Evolutionary conservation across 768 basidiomycete species (phyloP).

Genomic region (Butyriboletus loyo): DNA sequence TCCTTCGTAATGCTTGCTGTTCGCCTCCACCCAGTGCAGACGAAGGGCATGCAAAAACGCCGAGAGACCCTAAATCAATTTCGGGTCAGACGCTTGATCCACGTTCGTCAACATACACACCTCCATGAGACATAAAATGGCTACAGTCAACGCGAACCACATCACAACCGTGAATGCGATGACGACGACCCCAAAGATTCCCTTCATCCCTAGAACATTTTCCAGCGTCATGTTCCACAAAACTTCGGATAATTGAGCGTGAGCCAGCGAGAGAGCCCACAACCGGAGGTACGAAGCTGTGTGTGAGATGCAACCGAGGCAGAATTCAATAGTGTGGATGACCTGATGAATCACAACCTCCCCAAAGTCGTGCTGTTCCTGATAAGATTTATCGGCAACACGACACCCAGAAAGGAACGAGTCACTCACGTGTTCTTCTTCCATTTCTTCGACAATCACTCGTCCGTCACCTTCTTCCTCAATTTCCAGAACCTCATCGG

Average conservation of each 20-base stretch:
- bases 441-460: constrained; percentile 68
- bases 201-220: constrained; percentile 54
- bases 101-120: constrained; percentile 43
- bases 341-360: constrained; percentile 96
- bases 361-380: constrained; percentile 89
- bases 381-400: constrained; percentile 12
- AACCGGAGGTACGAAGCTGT: constrained; percentile 91
- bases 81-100: constrained; percentile 9
- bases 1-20: constrained; percentile 93
- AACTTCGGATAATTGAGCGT: constrained; percentile 95
- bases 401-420: constrained; percentile 6
- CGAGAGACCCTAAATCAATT: constrained; percentile 67
- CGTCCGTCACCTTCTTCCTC: constrained; percentile 81
- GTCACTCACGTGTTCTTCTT: constrained; percentile 65
- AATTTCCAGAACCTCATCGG: constrained; percentile 64
- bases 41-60: constrained; percentile 96
- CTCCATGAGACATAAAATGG: constrained; percentile 93
- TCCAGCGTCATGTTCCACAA: constrained; percentile 87
- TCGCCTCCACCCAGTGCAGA: constrained; percentile 97
- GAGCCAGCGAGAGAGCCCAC: constrained; percentile 97
- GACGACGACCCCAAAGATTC: constrained; percentile 57
- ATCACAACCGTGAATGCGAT: constrained; percentile 51
- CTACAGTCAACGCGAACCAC: constrained; percentile 81
- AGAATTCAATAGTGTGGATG: constrained; percentile 99
- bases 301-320: constrained; percentile 97